Base-by-base conservation (phyloP, 371 early-diverging fungal genomes). In the Mortierella polycephala region DNA sequence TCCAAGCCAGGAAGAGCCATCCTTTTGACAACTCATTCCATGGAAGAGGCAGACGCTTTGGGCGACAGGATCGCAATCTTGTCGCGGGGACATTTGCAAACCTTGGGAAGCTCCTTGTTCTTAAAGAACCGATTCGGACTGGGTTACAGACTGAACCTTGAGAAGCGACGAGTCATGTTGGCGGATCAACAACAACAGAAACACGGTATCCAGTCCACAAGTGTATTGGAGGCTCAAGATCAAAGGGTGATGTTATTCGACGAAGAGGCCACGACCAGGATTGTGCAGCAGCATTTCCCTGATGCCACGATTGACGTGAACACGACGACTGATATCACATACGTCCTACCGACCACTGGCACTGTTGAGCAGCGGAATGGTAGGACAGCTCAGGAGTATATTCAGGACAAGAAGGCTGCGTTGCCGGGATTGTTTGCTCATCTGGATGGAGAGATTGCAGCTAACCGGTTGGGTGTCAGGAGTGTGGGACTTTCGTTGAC, bases 1-100 rank as follows among this genome's bases (percentile, higher is more conserved):
- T 86, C 87, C 65, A 90, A 91, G 74, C 65, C 73, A 41, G 85
- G 84, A 20, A 77, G 91, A 2, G 86, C 88, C 40, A 89, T 91
- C 57, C 72, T 92, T 11, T 71, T 92, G 65, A 92, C 93, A 0
- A 89, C 91, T 0, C 93, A 92, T 69, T 82, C 83, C 12, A 89
- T 92, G 90, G 91, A 91, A 62, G 93, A 92, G 61, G 91, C 91
- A 21, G 93, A 91, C 63, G 88, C 89, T 2, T 81, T 90, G 20
- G 87, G 88, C 23, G 91, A 91, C 79, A 70, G 86, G 2, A 88
- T 92, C 63, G 88, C 87, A 11, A 86, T 92, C 70, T 85, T 91
- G 83, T 86, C 89, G 21, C 81, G 86, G 54, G 91, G 91, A 37
- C 75, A 86, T 8, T 62, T 92, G 12, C 84, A 83, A 57, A 81